Conservation (phyloP, 257 asterid species). For the Plantago elongata region DNA sequence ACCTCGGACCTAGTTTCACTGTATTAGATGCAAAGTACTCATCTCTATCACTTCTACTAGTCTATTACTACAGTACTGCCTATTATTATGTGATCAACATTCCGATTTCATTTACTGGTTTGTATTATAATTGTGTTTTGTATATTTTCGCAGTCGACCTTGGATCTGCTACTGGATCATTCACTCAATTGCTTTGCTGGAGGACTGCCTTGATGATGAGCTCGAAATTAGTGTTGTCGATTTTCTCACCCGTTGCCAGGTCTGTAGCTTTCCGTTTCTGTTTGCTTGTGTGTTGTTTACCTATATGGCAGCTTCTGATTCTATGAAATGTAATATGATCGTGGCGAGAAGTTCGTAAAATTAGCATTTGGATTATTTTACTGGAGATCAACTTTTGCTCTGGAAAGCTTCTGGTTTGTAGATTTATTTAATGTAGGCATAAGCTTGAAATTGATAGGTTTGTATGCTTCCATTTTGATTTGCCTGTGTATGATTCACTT, state of each 20-base stretch:
- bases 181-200: constrained; percentile 79
- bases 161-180: constrained; percentile 97
- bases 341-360: too few species aligned
- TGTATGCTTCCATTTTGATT: too few species aligned
- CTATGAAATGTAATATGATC: too few species aligned
- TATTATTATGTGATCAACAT: too few species aligned
- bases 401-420: too few species aligned
- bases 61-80: too few species aligned
- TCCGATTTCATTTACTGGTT: not conserved
- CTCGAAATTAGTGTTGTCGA: constrained; percentile 55
- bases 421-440: too few species aligned
- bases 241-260: constrained; percentile 85
- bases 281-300: not conserved
- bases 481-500: too few species aligned
- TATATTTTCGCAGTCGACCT: constrained; percentile 60
- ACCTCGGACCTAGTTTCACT: constrained; percentile 53
- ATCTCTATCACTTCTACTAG: constrained; percentile 2
- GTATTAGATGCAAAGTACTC: constrained; percentile 88
- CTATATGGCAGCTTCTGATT: not conserved
- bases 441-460: too few species aligned
- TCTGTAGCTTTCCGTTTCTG: constrained; percentile 14
- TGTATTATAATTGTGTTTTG: constrained; percentile 17
- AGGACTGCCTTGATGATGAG: constrained; percentile 55
- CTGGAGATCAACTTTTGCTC: too few species aligned
- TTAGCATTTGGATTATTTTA: too few species aligned